Evolutionary conservation across 768 basidiomycete species (phyloP).

Genomic region (Suillus paluster): DNA sequence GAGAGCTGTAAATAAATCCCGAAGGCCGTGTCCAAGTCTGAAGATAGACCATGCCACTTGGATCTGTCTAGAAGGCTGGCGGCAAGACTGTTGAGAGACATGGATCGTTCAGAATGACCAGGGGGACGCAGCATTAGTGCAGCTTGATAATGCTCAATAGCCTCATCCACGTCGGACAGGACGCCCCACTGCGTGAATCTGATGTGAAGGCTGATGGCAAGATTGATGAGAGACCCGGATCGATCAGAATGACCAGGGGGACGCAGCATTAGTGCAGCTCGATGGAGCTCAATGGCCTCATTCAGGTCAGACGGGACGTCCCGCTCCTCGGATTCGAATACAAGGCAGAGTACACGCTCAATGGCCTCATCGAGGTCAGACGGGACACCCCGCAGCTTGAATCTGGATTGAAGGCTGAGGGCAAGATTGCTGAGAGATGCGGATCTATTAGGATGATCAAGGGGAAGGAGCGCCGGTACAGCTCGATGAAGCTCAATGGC

Average conservation of each 20-base stretch:
- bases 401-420: neutral
- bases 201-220: constrained; percentile 2
- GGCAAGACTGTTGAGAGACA: neutral
- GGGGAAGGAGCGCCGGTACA: neutral
- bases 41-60: neutral
- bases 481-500: neutral
- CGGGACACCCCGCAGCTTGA: neutral
- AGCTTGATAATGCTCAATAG: neutral
- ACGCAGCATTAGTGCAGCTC: neutral
- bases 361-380: constrained; percentile 2
- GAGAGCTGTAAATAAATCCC: neutral
- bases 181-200: constrained; percentile 12
- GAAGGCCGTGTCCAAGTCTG: neutral
- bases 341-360: too few species aligned
- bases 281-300: constrained; percentile 1
- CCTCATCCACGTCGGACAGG: constrained; percentile 18
- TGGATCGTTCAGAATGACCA: neutral
- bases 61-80: neutral
- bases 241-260: neutral
- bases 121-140: neutral
- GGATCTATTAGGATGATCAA: neutral
- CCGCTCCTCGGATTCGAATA: too few species aligned
- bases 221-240: neutral
- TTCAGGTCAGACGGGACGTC: neutral
- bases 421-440: neutral